A percentile compares a stretch with the other conserved stretches of the same genome.
Conservation (phyloP, 352 stramenopile species). For the Thraustochytrium striatum region DNA sequence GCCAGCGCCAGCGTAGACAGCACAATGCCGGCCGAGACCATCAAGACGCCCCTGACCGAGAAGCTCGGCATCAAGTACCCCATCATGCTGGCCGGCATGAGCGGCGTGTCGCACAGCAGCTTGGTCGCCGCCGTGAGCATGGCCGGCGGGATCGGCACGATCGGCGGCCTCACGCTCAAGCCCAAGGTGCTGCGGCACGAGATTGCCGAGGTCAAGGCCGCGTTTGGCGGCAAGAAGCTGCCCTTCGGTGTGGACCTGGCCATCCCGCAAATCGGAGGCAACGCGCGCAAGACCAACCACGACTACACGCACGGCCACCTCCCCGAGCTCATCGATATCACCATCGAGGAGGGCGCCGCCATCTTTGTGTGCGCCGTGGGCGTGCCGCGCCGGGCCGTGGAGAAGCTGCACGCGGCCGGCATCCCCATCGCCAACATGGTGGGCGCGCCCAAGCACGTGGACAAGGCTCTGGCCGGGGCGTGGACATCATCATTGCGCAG, state of each 20-base stretch:
- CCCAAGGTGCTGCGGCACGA: slow-evolving; percentile 47
- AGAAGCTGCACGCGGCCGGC: slow-evolving; percentile 47
- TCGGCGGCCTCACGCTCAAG: slow-evolving; percentile 40
- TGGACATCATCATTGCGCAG: slow-evolving; percentile 42
- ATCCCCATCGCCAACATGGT: slow-evolving; percentile 50
- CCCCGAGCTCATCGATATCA: slow-evolving; percentile 47
- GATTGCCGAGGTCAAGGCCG: slow-evolving; percentile 46
- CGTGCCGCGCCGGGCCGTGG: slow-evolving; percentile 21
- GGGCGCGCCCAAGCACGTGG: slow-evolving; percentile 46
- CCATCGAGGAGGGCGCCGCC: slow-evolving; percentile 44
- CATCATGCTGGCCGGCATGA: slow-evolving; percentile 47
- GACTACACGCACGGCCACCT: slow-evolving; percentile 49
- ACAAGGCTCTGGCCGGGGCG: slow-evolving; percentile 43
- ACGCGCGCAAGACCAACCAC: slow-evolving; percentile 47
- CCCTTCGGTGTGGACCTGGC: slow-evolving; percentile 48
- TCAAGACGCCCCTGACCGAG: slow-evolving; percentile 38
- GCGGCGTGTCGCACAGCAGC: slow-evolving; percentile 31
- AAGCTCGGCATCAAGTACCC: slow-evolving; percentile 49
- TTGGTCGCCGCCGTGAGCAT: slow-evolving; percentile 39
- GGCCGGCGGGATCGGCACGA: slow-evolving; percentile 45
- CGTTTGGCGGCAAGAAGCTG: slow-evolving; percentile 24
- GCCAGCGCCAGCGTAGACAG: not conserved
- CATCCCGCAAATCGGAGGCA: slow-evolving; percentile 44
- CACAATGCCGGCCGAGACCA: slow-evolving; percentile 28
- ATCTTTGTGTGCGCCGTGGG: slow-evolving; percentile 46